Base-by-base conservation (phyloP, 345 rosid genomes). In the Mercurialis annua region DNA sequence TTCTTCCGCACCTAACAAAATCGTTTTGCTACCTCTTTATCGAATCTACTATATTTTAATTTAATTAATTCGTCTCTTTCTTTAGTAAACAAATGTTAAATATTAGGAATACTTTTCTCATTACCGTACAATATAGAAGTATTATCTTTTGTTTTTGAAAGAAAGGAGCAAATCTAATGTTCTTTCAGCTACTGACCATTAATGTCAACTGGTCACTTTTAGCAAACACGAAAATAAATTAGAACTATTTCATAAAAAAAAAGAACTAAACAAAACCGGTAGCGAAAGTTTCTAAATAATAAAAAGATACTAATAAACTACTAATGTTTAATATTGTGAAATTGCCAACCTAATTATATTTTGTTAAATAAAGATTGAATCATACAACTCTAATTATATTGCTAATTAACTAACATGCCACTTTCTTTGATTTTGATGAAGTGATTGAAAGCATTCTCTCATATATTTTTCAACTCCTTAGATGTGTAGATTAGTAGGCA, bases 121-220 rank as follows among this genome's bases (percentile, higher is more conserved):
- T n/a, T n/a, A n/a, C n/a, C n/a, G n/a, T n/a, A n/a, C n/a, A n/a
- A n/a, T n/a, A n/a, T n/a, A n/a, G n/a, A n/a, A n/a, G n/a, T n/a
- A n/a, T n/a, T n/a, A n/a, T n/a, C n/a, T n/a, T n/a, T n/a, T n/a
- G n/a, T n/a, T n/a, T n/a, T n/a, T n/a, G n/a, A n/a, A 10, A 21
- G 55, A 51, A 51, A 52, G 14, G 6, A 52, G 12, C 3, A 11
- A 23, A 23, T 5, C 23, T 10, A 53, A 24, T 53, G 33, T 26
- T 53, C 8, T 26, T 44, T 43, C 51, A 17, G 36, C 34, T 38
- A 62, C 53, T 52, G 50, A 62, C 65, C 65, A 43, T 9, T 27
- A 52, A 44, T 62, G 65, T 44, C 17, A 62, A 16, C 8, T 3
- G 10, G 7, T 17, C n/a, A 27, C 15, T 30, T n/a, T n/a, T 30